These are phyloP conservation scores for Candida mattraensis DNA, from an alignment of 805 yeast genomes.

Conservation along the genomic window DNA sequence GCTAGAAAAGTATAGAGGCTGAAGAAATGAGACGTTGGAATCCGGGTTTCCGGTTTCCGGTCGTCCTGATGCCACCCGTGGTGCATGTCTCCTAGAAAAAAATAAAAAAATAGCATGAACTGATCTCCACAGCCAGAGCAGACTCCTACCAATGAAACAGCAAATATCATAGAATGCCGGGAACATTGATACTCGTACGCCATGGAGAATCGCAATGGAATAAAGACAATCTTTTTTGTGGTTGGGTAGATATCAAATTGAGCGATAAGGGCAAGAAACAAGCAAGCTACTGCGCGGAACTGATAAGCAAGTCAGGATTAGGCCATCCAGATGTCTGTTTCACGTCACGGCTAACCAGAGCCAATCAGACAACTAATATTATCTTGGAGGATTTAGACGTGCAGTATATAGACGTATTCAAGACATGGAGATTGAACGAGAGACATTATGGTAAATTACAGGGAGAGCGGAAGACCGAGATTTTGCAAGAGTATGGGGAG, in stretches of 20 bases:
- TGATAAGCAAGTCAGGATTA: slow-evolving; percentile 47
- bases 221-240: slow-evolving; percentile 73
- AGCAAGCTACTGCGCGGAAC: slow-evolving; percentile 62
- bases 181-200: slow-evolving; percentile 56
- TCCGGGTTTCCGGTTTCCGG: too few relatives aligned
- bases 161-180: too few relatives aligned
- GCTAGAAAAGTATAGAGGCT: too few relatives aligned
- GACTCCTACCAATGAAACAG: too few relatives aligned
- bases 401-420: slow-evolving; percentile 48
- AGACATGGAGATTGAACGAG: slow-evolving; percentile 80
- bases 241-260: slow-evolving; percentile 78
- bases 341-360: slow-evolving; percentile 72
- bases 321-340: slow-evolving; percentile 56
- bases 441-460: slow-evolving; percentile 84
- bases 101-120: too few relatives aligned
- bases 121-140: too few relatives aligned
- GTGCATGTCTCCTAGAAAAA: too few relatives aligned
- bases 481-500: slow-evolving; percentile 64
- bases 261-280: slow-evolving; percentile 68
- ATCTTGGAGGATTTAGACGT: slow-evolving; percentile 57
- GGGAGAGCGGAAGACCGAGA: slow-evolving; percentile 70
- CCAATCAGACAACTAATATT: slow-evolving; percentile 71
- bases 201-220: slow-evolving; percentile 87
- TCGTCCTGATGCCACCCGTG: too few relatives aligned
- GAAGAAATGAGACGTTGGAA: too few relatives aligned